A percentile compares a stretch with the other conserved stretches of the same genome.
These are phyloP conservation scores for Kwoniella mangroviensis DNA, from an alignment of 768 basidiomycete genomes.

Conservation along the genomic window DNA sequence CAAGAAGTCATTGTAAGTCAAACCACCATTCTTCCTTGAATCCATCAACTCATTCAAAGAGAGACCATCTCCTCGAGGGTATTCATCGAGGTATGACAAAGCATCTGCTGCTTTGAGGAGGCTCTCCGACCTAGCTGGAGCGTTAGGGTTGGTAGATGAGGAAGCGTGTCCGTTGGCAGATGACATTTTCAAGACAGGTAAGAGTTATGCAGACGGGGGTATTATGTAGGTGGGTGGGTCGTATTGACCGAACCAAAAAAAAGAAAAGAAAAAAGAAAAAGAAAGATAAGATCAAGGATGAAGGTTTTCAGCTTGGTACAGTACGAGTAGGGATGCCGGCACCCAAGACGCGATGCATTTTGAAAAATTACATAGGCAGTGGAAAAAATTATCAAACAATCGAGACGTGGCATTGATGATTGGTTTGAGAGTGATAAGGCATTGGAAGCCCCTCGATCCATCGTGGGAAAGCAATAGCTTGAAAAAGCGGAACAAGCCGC, in stretches of 20 bases:
- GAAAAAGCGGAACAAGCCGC: slow-evolving; percentile 3
- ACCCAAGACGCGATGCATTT: not conserved
- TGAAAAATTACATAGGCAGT: not conserved
- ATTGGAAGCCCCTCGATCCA: not conserved
- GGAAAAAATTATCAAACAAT: slow-evolving; percentile 6
- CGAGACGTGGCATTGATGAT: not conserved
- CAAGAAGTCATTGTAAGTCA: slow-evolving; percentile 98
- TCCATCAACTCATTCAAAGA: slow-evolving; percentile 85
- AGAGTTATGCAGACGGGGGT: not conserved
- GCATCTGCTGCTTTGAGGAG: slow-evolving; percentile 74
- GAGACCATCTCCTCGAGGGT: slow-evolving; percentile 78
- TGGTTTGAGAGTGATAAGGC: not conserved
- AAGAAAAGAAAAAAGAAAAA: slow-evolving; percentile 7
- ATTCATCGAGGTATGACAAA: slow-evolving; percentile 73
- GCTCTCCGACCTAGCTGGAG: slow-evolving; percentile 44
- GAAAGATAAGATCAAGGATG: slow-evolving; percentile 14
- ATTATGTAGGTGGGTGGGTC: slow-evolving; percentile 24
- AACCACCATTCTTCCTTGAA: slow-evolving; percentile 68
- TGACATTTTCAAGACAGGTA: slow-evolving; percentile 30
- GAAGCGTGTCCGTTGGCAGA: slow-evolving; percentile 30
- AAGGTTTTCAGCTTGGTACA: not conserved
- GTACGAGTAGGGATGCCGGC: slow-evolving; percentile 9
- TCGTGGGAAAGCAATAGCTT: slow-evolving; percentile 8
- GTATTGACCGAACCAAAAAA: slow-evolving; percentile 26
- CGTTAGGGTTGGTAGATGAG: slow-evolving; percentile 27